phyloP scores from a whole-genome alignment of 78 protist species.

The Dictyostelium discoideum region DNA sequence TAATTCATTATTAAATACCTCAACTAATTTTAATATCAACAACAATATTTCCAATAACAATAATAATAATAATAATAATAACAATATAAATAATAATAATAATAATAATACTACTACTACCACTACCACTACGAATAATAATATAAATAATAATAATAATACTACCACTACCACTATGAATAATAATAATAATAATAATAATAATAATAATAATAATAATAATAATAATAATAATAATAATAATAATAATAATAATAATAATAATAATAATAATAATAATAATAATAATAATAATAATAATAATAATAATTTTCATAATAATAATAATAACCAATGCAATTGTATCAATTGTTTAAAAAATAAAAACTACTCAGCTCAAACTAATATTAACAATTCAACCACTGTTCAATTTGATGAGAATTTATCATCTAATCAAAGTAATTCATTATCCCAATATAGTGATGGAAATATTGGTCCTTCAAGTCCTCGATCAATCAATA shows the following conservation, averaged over 20 bases:
- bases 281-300: constrained; percentile 26
- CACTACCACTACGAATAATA: too few species aligned
- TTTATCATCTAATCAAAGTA: too few species aligned
- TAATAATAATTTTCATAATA: background rate
- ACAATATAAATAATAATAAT: background rate
- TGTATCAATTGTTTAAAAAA: background rate
- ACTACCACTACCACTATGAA: too few species aligned
- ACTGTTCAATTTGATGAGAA: too few species aligned
- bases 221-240: background rate
- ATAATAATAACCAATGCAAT: background rate
- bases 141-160: too few species aligned
- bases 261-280: background rate
- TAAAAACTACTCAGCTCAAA: background rate
- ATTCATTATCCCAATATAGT: too few species aligned
- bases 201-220: background rate
- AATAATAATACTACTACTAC: constrained; percentile 2
- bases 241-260: constrained; percentile 1
- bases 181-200: background rate
- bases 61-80: background rate
- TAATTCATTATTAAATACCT: too few species aligned
- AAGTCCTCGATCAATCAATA: too few species aligned
- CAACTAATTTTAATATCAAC: too few species aligned
- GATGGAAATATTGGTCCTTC: too few species aligned
- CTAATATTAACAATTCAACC: background rate
- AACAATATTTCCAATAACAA: background rate